Conservation (phyloP, 495 filamentous ascomycete genomes). For the Daldinia loculata region DNA sequence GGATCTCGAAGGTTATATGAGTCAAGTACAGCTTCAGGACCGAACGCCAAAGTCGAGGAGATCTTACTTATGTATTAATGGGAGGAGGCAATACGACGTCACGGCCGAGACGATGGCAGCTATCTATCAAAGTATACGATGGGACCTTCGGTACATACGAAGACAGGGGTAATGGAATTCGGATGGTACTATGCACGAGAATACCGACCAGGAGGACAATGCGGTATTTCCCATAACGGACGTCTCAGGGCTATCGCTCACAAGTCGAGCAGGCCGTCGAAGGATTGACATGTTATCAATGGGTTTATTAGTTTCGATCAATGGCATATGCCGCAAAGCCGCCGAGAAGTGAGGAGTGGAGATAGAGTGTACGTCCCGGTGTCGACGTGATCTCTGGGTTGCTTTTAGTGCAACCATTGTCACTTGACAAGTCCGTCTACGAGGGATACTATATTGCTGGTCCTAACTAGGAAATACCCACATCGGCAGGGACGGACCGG, state of each 20-base stretch:
- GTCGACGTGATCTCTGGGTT: conserved; percentile 18
- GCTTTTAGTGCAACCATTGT: conserved; percentile 40
- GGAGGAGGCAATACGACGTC: conserved; percentile 31
- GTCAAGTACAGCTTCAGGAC: conserved; percentile 18
- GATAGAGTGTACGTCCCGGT: conserved; percentile 29
- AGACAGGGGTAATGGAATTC: conserved; percentile 11
- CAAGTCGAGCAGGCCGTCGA: conserved; percentile 20
- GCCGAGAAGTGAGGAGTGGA: conserved; percentile 45
- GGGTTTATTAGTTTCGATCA: conserved; percentile 34
- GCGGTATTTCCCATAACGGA: conserved; percentile 34
- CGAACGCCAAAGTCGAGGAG: conserved; percentile 22
- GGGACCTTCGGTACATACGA: conserved; percentile 29
- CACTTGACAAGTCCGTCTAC: conserved; percentile 44
- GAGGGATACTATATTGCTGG: conserved; percentile 34
- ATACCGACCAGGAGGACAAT: conserved; percentile 23
- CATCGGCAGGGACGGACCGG: conserved; percentile 57
- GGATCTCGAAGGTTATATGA: conserved; percentile 34
- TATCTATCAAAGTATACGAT: conserved; percentile 26
- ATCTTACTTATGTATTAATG: conserved; percentile 32
- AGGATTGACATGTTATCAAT: conserved; percentile 45
- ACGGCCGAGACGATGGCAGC: conserved; percentile 15
- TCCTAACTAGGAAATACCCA: conserved; percentile 51
- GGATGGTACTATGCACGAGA: conserved; percentile 20
- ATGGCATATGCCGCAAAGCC: conserved; percentile 44
- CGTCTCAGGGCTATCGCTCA: conserved; percentile 2